A percentile compares a stretch with the other conserved stretches of the same genome.
phyloP scores from a whole-genome alignment of 129 eudicot genomes.

The Flaveria brownii region DNA sequence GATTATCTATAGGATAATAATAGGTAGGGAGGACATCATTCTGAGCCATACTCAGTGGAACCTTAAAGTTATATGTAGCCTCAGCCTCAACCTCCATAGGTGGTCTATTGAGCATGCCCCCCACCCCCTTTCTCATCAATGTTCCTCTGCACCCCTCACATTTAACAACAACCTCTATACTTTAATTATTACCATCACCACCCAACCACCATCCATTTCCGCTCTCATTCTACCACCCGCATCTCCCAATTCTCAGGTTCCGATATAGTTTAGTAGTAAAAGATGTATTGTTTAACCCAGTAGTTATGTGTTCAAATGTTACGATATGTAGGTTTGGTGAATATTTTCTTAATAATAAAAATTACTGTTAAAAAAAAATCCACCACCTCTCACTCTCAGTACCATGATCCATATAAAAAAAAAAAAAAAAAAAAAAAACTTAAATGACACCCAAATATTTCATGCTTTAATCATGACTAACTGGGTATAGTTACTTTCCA shows the following conservation, averaged over 20 bases:
- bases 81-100: slow-evolving; percentile 14
- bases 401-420: too few species aligned
- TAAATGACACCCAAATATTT: too few species aligned
- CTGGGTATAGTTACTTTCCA: not conserved
- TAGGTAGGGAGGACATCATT: slow-evolving; percentile 38
- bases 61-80: slow-evolving; percentile 35
- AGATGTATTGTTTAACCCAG: too few species aligned
- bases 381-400: too few species aligned
- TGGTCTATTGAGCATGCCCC: slow-evolving; percentile 38
- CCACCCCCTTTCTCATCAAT: slow-evolving; percentile 25
- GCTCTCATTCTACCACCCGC: not conserved
- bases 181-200: slow-evolving; percentile 31
- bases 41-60: slow-evolving; percentile 43
- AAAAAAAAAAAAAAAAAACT: too few species aligned
- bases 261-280: too few species aligned
- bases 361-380: too few species aligned
- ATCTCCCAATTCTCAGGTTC: too few species aligned
- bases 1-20: not conserved
- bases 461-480: not conserved
- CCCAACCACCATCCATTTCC: slow-evolving; percentile 6
- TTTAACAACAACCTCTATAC: not conserved
- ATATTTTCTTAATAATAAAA: too few species aligned
- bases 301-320: too few species aligned
- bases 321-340: too few species aligned
- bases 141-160: slow-evolving; percentile 26